A percentile compares a stretch with the other conserved stretches of the same genome.
These are phyloP conservation scores for Spinellus fusiger DNA, from an alignment of 192 early-diverging fungal species.

Conservation along the genomic window DNA sequence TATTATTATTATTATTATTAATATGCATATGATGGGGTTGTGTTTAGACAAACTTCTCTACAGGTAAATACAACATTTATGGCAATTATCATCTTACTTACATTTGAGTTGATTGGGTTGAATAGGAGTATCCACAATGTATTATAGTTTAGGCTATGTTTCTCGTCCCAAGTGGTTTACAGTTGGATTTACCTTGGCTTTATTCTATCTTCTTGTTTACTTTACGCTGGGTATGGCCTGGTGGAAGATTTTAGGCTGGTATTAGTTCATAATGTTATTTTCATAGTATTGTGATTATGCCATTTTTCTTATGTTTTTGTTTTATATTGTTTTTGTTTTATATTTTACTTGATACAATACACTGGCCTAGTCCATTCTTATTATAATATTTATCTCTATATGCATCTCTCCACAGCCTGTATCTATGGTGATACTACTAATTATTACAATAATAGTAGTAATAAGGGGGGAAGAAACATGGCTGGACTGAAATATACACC, in stretches of 20 bases:
- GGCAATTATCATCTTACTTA: background rate
- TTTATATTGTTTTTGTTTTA: background rate
- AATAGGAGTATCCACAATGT: constrained; percentile 50
- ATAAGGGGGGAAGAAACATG: no score
- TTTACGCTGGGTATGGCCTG: constrained; percentile 60
- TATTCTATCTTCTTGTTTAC: constrained; percentile 47
- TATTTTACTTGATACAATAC: no score
- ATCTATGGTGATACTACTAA: no score
- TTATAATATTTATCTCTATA: no score
- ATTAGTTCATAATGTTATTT: constrained; percentile 17
- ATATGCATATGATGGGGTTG: background rate
- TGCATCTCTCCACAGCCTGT: no score
- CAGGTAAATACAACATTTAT: no score
- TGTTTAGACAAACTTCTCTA: constrained; percentile 35
- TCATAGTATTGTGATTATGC: no score
- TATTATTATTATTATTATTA: background rate
- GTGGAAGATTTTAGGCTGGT: constrained; percentile 69
- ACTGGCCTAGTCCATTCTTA: no score
- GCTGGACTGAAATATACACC: no score
- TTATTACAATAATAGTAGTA: no score
- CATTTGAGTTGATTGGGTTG: background rate
- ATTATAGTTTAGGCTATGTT: constrained; percentile 56
- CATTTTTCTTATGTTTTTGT: background rate
- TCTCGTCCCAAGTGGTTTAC: constrained; percentile 54
- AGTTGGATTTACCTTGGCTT: constrained; percentile 45